Base-by-base conservation (phyloP, 2,329 filamentous ascomycete species). In the Epichloe typhina region DNA sequence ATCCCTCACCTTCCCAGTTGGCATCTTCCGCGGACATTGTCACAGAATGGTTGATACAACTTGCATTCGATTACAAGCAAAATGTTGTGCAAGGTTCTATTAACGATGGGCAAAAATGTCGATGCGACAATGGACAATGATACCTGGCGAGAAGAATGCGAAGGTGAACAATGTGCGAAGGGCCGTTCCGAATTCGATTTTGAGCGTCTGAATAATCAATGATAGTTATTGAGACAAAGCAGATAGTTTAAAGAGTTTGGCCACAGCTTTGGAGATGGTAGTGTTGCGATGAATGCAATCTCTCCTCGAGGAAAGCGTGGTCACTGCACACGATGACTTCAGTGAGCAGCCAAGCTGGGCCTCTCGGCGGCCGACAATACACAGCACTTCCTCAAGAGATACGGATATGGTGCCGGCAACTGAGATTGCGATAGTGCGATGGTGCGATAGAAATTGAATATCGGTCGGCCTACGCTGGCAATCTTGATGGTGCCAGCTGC, bases 1-100 rank as follows among this genome's bases (percentile, higher is more conserved):
- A 72, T 67, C 74, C 73, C 68, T 73, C 70, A 64, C 74, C 71
- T 62, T 69, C 71, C 73, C 75, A 79, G 57, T 70, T 63, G 64
- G 62, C 65, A 62, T 68, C 68, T 57, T 69, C 66, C 54, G 67
- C 66, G 56, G 66, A 64, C 67, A 69, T 69, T 46, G 53, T 50
- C 31, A 52, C 49, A 48, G 19, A 35, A 15, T 39, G 46, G 21
- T 23, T 15, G 21, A 33, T 47, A 15, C 21, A 38, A 21, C 36
- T 47, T n/a, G 23, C 36, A 47, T 40, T 47, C 46, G 46, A 40
- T 42, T 3, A n/a, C 13, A 38, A 31, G 12, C 3, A 38, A 9
- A 39, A 17, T 12, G 35, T 17, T 13, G 15, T 17, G 36, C 21
- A 8, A 19, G 8, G n/a, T 40, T 2, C 11, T 5, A 31, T 39